A percentile compares a stretch with the other conserved stretches of the same genome.
These are phyloP conservation scores for Phytophthora chlamydospora DNA, from an alignment of 352 stramenopile genomes.

Conservation along the genomic window DNA sequence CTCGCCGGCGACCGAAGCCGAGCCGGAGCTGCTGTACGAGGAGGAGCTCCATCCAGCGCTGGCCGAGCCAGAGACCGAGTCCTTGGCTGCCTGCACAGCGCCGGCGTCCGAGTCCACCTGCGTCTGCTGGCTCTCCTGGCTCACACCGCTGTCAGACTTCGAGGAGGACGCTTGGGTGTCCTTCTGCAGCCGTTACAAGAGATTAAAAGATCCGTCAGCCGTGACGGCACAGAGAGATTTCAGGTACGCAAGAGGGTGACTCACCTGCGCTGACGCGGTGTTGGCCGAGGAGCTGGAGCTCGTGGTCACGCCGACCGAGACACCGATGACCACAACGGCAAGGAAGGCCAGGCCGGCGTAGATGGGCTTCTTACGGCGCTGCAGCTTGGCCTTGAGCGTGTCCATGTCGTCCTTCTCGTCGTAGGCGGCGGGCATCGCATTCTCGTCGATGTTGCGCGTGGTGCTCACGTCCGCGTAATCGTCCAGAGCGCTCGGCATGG, in stretches of 20 bases:
- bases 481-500: conserved; percentile 32
- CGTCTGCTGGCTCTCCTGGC: conserved; percentile 9
- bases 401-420: conserved; percentile 68
- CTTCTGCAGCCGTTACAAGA: conserved; percentile 8
- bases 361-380: conserved; percentile 68
- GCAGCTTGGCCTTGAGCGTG: conserved; percentile 47
- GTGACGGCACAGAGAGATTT: background rate
- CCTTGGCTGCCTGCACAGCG: conserved; percentile 31
- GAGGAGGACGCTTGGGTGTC: conserved; percentile 20
- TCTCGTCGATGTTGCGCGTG: conserved; percentile 43
- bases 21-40: conserved; percentile 21
- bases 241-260: background rate
- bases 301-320: conserved; percentile 41
- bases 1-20: conserved; percentile 33
- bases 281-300: conserved; percentile 21
- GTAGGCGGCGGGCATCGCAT: conserved; percentile 36
- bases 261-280: conserved; percentile 47
- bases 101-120: conserved; percentile 20
- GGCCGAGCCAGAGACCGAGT: conserved; percentile 17
- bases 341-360: conserved; percentile 63
- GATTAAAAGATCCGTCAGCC: conserved; percentile 6
- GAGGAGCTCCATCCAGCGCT: conserved; percentile 20
- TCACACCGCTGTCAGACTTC: conserved; percentile 5
- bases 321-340: conserved; percentile 55
- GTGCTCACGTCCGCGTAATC: conserved; percentile 48